Conservation (phyloP, 257 asterid species). For the Cinchona pubescens region DNA sequence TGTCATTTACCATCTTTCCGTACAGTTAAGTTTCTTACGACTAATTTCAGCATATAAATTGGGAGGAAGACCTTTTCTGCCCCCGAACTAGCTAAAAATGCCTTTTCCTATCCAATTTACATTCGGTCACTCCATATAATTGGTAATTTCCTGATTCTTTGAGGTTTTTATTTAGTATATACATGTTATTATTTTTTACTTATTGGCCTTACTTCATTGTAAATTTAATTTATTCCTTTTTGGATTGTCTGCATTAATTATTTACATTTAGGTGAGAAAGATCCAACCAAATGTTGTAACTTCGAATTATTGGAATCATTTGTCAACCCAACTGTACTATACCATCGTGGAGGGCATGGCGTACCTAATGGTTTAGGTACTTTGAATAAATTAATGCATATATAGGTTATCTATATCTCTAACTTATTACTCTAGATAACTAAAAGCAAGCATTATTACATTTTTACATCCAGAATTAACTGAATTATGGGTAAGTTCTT, state of each 20-base stretch:
- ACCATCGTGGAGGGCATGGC: constrained; percentile 5
- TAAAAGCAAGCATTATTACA: not conserved
- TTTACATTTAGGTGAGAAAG: not conserved
- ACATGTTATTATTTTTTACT: no score
- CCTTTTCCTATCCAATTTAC: constrained; percentile 28
- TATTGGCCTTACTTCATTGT: not conserved
- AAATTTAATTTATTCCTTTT: not conserved
- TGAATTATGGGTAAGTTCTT: not conserved
- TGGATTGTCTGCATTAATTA: not conserved
- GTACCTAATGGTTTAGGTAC: not conserved
- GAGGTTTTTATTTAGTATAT: not conserved
- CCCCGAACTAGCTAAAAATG: constrained; percentile 32
- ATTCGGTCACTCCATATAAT: constrained; percentile 38
- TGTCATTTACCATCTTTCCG: constrained; percentile 32
- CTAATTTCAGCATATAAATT: constrained; percentile 38
- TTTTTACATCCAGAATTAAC: not conserved
- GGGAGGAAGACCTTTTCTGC: constrained; percentile 22
- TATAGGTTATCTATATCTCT: no score
- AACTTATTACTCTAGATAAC: no score
- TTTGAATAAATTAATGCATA: not conserved
- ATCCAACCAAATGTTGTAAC: not conserved
- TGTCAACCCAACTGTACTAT: not conserved
- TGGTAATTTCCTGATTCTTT: constrained; percentile 15
- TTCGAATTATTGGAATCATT: not conserved
- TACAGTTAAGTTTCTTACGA: constrained; percentile 31